Base-by-base conservation (phyloP, 2,329 filamentous ascomycete genomes). In the Pyricularia sp. region DNA sequence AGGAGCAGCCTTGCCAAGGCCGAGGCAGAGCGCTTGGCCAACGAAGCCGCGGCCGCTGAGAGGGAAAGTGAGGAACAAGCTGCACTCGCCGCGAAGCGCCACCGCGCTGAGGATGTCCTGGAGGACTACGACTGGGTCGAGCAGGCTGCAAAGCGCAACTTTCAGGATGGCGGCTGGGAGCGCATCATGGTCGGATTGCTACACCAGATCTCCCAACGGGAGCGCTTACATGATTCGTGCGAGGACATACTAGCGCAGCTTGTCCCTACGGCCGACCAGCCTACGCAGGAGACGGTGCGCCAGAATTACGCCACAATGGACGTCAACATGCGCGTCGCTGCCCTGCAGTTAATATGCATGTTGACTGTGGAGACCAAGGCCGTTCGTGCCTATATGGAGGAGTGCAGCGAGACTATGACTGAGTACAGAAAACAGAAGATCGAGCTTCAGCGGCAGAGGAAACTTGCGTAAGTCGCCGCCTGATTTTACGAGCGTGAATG, bases 381-480 rank as follows among this genome's bases (percentile, higher is more conserved):
- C 2, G 87, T 98, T 73, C 90, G 94, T 68, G 90, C 88, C 20
- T 97, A 96, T 76, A 91, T 99, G 83, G 93, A 97, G 73, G 90
- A 94, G 71, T 97, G 94, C 79, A 93, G 91, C 72, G 92, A 94
- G 75, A 92, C 93, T 68, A 97, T 98, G 94, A 99, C 95, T 1
- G 88, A 89, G 68, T 93, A 96, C 75, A 90, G 95, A 66, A 99
- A 99, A 79, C 92, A 96, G 77, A 97, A 97, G 81, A 97, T 97
- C 71, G 92, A 97, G 72, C 91, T 89, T 79, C 94, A 98, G 79
- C 88, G 93, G 72, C 88, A 91, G 73, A 89, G 91, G 72, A 89
- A 89, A 73, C 84, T 86, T 78, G 81, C 83, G 86, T 89, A 81
- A 79, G 87, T 84, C 70, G 55, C 20, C n/a, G 67, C n/a, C 2